Conservation (phyloP, 192 early-diverging fungal genomes). For the Entophlyctis helioformis region DNA sequence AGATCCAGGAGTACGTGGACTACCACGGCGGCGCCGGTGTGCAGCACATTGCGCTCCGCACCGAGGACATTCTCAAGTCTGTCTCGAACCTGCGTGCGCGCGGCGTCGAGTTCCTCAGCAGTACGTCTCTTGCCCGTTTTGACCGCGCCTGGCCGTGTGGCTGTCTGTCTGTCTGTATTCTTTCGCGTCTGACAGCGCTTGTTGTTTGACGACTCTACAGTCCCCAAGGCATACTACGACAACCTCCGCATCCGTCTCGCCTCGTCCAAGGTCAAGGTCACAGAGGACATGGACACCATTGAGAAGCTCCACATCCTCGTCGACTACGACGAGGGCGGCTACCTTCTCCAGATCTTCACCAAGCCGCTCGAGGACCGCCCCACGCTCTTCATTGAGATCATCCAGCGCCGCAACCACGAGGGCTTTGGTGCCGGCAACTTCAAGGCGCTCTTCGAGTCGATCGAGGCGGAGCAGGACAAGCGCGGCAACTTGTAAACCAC, state of each 20-base stretch:
- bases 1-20: constrained; percentile 88
- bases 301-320: constrained; percentile 83
- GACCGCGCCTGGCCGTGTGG: neutral
- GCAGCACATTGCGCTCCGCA: constrained; percentile 88
- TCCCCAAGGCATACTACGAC: constrained; percentile 82
- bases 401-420: constrained; percentile 85
- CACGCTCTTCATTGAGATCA: constrained; percentile 94
- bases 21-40: constrained; percentile 59
- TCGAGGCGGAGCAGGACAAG: constrained; percentile 86
- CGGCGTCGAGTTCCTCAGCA: constrained; percentile 80
- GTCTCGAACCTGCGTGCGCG: constrained; percentile 70
- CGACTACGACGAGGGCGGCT: constrained; percentile 94
- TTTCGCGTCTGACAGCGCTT: no score
- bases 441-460: constrained; percentile 91
- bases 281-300: constrained; percentile 71
- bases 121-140: neutral
- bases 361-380: constrained; percentile 91
- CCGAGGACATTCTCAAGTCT: constrained; percentile 71
- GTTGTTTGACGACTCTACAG: no score
- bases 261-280: constrained; percentile 56
- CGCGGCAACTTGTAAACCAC: constrained; percentile 56
- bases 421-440: constrained; percentile 97
- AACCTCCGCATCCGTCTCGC: constrained; percentile 62
- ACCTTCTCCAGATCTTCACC: constrained; percentile 71
- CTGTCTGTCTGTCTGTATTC: neutral